A percentile compares a stretch with the other conserved stretches of the same genome.
Conservation (phyloP, 2,329 filamentous ascomycete genomes). For the Aotearoamyces nothofagi region DNA sequence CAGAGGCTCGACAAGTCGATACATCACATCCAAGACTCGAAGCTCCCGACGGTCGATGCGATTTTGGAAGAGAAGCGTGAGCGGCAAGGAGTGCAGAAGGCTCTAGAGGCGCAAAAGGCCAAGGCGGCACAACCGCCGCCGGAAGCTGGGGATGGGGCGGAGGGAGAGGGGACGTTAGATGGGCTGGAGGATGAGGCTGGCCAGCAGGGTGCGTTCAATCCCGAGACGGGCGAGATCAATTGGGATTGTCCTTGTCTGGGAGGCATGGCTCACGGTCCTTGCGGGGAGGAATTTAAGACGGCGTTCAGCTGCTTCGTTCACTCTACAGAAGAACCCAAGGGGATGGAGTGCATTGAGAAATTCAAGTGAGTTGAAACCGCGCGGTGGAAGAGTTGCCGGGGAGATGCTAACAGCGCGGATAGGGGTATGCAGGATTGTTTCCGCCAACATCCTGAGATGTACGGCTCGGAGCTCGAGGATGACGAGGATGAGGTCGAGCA, state of each 20-base stretch:
- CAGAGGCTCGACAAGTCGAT: constrained; percentile 21
- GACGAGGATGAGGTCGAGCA: constrained; percentile 44
- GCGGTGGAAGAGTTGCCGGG: no score
- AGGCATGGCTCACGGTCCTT: constrained; percentile 92
- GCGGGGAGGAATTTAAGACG: constrained; percentile 85
- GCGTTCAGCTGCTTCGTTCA: constrained; percentile 99
- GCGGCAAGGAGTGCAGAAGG: constrained; percentile 37
- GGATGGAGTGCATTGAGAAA: constrained; percentile 93
- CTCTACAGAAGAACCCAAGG: constrained; percentile 88
- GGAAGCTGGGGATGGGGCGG: constrained; percentile 11
- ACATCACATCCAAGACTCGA: constrained; percentile 26
- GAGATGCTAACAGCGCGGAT: constrained; percentile 12
- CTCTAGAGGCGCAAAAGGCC: constrained; percentile 15
- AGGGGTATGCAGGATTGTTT: constrained; percentile 98
- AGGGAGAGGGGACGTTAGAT: constrained; percentile 24
- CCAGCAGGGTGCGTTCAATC: constrained; percentile 89
- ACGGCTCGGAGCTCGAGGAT: constrained; percentile 74
- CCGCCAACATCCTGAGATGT: constrained; percentile 79
- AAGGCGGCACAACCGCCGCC: constrained; percentile 13
- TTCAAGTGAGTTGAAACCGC: constrained; percentile 93
- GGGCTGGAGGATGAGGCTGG: constrained; percentile 50
- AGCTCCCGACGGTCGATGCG: constrained; percentile 50
- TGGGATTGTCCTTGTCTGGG: constrained; percentile 98
- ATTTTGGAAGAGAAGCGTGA: constrained; percentile 46
- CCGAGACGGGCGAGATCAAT: constrained; percentile 98